phyloP scores from a whole-genome alignment of 345 rosid genomes.

The Adansonia digitata region DNA sequence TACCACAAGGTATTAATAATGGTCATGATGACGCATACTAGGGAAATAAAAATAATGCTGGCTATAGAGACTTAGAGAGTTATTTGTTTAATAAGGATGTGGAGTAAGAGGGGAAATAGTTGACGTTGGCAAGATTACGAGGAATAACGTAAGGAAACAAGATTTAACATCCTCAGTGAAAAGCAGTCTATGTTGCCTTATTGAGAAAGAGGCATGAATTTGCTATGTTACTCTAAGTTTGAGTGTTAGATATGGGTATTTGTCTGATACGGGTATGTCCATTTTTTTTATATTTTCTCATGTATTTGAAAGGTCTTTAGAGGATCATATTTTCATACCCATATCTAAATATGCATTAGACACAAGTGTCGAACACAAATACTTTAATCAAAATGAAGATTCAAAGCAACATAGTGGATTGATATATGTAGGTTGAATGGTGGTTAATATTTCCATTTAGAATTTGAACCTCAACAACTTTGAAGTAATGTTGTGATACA shows the following conservation, averaged over 20 bases:
- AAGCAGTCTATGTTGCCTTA: neutral
- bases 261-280: too few relatives aligned
- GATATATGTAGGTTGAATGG: neutral
- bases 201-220: neutral
- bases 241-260: too few relatives aligned
- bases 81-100: neutral
- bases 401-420: neutral
- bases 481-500: neutral
- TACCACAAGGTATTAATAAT: neutral
- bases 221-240: too few relatives aligned
- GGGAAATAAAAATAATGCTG: neutral
- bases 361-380: too few relatives aligned
- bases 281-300: too few relatives aligned
- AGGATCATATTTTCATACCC: too few relatives aligned
- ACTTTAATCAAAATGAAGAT: too few relatives aligned
- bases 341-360: too few relatives aligned
- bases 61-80: neutral
- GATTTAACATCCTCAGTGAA: neutral
- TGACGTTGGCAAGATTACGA: neutral
- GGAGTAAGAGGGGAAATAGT: neutral
- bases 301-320: too few relatives aligned
- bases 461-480: neutral
- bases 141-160: neutral
- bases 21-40: neutral
- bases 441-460: neutral